Conservation (phyloP, 225 moss, liverwort and hornwort species). For the Climacium dendroides region DNA sequence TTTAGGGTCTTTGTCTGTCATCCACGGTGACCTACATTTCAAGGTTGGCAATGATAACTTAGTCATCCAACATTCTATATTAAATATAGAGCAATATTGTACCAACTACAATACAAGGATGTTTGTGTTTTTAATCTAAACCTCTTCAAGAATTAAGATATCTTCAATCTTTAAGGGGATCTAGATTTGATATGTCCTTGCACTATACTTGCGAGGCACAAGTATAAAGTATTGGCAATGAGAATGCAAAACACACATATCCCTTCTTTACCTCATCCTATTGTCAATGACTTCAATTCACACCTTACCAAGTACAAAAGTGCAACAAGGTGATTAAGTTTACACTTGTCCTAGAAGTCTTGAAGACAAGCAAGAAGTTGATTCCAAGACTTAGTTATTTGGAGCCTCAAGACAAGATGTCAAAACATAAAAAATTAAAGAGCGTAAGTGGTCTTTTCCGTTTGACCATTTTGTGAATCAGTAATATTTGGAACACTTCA, state of each 20-base stretch:
- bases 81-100: not conserved
- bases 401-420: not conserved
- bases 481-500: not conserved
- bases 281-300: not conserved
- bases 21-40: conserved; percentile 60
- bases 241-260: too few relatives aligned
- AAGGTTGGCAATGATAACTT: not conserved
- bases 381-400: not conserved
- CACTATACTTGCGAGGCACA: not conserved
- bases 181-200: not conserved
- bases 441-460: not conserved
- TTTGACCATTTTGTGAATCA: not conserved
- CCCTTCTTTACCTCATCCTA: not conserved
- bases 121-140: not conserved
- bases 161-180: not conserved
- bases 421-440: not conserved
- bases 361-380: not conserved
- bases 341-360: not conserved
- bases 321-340: not conserved
- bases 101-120: not conserved
- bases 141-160: not conserved
- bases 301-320: not conserved
- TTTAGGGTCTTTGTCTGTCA: conserved; percentile 58
- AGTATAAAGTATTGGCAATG: not conserved
- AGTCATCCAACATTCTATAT: not conserved